phyloP scores from a whole-genome alignment of 140 eudicot genomes.

The Flaveria floridana region DNA sequence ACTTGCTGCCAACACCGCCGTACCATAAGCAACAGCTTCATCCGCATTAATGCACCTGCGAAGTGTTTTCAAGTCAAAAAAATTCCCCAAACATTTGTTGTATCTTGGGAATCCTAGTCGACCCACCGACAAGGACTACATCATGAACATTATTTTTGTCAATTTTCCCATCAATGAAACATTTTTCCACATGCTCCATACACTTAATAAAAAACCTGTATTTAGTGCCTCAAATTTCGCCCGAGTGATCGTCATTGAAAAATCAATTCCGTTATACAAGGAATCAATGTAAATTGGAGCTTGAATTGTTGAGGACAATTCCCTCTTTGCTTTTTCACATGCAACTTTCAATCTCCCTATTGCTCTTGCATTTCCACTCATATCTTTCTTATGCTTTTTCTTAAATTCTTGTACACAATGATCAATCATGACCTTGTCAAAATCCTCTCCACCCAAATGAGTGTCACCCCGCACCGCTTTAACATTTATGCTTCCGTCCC shows the following conservation, averaged over 20 bases:
- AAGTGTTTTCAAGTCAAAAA: background rate
- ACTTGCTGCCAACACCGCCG: background rate
- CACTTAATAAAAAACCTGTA: background rate
- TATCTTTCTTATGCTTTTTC: background rate
- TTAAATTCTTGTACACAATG: background rate
- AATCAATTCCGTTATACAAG: background rate
- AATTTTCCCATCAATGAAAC: background rate
- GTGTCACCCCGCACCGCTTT: background rate
- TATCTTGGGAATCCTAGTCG: background rate
- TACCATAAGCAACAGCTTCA: background rate
- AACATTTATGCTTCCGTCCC: background rate
- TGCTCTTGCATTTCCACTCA: background rate
- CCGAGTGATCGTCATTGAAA: background rate
- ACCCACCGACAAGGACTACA: background rate
- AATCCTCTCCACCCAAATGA: constrained; percentile 7
- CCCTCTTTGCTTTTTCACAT: background rate
- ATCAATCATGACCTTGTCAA: background rate
- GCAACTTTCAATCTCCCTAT: background rate
- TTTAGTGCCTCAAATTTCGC: background rate
- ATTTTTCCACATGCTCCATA: background rate
- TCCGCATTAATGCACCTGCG: background rate
- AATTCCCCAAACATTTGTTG: background rate
- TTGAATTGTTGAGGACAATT: background rate
- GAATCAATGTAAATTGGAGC: background rate
- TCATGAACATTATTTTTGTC: background rate